phyloP scores from a whole-genome alignment of 78 protist species.

The Bigelowiella natans region DNA sequence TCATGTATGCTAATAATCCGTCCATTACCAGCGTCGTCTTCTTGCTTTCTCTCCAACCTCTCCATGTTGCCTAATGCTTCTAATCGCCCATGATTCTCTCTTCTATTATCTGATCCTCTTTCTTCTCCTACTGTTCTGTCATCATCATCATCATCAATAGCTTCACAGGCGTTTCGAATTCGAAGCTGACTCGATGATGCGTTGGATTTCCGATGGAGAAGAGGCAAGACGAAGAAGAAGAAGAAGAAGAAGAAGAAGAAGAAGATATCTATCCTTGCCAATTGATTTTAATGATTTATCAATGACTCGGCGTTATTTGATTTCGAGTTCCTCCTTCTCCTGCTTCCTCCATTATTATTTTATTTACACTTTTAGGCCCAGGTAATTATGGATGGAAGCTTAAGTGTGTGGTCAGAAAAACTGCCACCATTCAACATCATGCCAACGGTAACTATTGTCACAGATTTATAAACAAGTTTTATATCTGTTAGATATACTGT shows the following conservation, averaged over 20 bases:
- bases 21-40: background rate
- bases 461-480: background rate
- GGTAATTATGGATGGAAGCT: background rate
- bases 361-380: background rate
- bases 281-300: background rate
- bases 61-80: background rate
- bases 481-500: too few species aligned
- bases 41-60: background rate
- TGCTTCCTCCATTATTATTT: background rate
- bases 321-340: background rate
- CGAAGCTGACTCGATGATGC: too few species aligned
- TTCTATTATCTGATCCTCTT: background rate
- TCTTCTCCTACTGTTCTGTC: background rate
- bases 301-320: background rate
- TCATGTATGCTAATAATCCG: background rate
- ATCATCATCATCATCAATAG: too few species aligned
- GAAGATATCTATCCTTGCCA: too few species aligned
- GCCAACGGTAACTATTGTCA: background rate
- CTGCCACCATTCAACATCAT: background rate
- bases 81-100: background rate
- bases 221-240: too few species aligned
- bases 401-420: background rate
- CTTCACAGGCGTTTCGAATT: too few species aligned
- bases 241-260: too few species aligned
- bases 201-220: too few species aligned